Evolutionary conservation across 164 flowering plant genomes (phyloP).

Genomic region (Houttuynia cordata): DNA sequence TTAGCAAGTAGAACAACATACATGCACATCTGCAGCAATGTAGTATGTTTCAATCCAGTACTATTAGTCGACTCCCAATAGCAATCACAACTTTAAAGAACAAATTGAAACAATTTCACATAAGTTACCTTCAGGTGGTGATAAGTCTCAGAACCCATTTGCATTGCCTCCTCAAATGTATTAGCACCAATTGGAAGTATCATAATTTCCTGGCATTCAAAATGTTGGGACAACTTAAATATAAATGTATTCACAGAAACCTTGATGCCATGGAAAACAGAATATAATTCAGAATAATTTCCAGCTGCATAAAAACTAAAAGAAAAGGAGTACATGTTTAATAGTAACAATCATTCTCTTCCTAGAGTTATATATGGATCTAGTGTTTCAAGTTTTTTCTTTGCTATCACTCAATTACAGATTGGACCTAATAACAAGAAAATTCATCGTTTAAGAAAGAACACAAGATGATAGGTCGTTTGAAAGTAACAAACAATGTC

Average conservation of each 20-base stretch:
- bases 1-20: too few relatives aligned
- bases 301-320: too few relatives aligned
- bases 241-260: too few relatives aligned
- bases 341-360: neutral
- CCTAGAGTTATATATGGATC: neutral
- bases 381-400: too few relatives aligned
- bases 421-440: neutral
- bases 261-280: too few relatives aligned
- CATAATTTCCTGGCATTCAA: constrained; percentile 65
- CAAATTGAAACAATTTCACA: neutral
- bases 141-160: constrained; percentile 91
- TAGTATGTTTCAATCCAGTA: neutral
- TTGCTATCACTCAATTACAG: neutral
- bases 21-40: neutral
- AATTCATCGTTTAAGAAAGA: neutral
- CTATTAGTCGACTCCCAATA: neutral
- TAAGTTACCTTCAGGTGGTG: constrained; percentile 77
- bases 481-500: neutral
- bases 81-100: neutral
- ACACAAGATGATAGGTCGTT: neutral
- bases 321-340: neutral
- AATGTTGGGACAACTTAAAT: constrained; percentile 5
- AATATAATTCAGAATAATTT: too few relatives aligned
- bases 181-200: constrained; percentile 80
- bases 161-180: constrained; percentile 85